A percentile compares a stretch with the other conserved stretches of the same genome.
phyloP scores from a whole-genome alignment of 2,329 filamentous ascomycete genomes.

The Apiospora rasikravindrae region DNA sequence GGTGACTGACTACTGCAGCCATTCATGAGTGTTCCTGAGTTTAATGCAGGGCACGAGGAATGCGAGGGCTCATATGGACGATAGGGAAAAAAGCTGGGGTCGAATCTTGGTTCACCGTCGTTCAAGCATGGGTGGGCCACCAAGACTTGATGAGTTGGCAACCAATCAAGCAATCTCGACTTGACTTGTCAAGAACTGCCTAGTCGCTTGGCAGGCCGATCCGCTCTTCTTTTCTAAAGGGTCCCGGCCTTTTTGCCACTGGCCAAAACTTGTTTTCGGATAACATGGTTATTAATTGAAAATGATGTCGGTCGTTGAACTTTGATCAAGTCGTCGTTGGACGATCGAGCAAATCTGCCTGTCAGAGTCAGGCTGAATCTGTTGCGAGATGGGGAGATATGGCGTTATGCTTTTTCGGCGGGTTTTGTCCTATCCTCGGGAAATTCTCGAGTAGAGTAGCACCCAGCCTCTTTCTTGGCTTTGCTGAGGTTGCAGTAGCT shows the following conservation, averaged over 20 bases:
- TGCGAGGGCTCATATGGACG: slow-evolving; percentile 13
- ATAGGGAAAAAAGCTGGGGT: slow-evolving; percentile 14
- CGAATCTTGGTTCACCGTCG: slow-evolving; percentile 13
- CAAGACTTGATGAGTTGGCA: slow-evolving; percentile 13
- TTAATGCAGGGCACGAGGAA: slow-evolving; percentile 6
- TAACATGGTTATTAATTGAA: not conserved
- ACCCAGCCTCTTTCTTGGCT: not conserved
- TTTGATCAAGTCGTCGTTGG: not conserved
- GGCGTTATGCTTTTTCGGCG: not conserved
- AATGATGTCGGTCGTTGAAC: not conserved
- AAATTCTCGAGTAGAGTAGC: not conserved
- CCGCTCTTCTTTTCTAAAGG: not conserved
- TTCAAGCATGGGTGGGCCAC: slow-evolving; percentile 3
- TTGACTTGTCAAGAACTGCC: slow-evolving; percentile 8
- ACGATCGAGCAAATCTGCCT: not conserved
- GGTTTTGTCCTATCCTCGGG: not conserved
- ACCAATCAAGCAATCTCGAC: slow-evolving; percentile 5
- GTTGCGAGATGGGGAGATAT: not conserved
- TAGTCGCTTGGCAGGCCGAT: slow-evolving; percentile 15
- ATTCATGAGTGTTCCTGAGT: slow-evolving; percentile 9
- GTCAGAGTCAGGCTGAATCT: not conserved
- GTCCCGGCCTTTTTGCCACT: slow-evolving; percentile 19
- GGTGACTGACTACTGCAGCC: slow-evolving; percentile 3
- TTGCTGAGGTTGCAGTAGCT: slow-evolving; percentile 6
- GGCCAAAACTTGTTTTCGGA: slow-evolving; percentile 20